These are phyloP conservation scores for Pinus tabuliformis DNA, from an alignment of 75 land plant species.

Conservation along the genomic window DNA sequence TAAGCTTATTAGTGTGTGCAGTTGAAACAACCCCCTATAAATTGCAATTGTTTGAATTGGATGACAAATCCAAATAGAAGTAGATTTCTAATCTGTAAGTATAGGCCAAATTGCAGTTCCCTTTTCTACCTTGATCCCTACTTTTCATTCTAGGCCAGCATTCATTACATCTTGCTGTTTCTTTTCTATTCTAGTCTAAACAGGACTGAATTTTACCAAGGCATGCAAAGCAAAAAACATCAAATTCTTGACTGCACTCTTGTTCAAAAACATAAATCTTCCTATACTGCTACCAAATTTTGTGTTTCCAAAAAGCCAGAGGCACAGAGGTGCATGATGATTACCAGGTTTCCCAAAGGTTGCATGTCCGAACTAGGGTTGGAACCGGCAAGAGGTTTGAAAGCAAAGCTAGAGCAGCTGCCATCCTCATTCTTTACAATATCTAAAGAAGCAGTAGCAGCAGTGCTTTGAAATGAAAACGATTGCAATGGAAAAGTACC, in stretches of 20 bases:
- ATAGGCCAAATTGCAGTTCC: not conserved
- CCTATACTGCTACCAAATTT: not conserved
- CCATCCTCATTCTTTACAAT: slow-evolving; percentile 4
- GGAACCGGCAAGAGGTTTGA: slow-evolving; percentile 18
- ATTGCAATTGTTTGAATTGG: not conserved
- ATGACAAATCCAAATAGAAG: not conserved
- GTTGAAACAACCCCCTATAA: not conserved
- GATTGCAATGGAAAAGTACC: slow-evolving; percentile 23
- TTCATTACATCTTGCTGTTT: not conserved
- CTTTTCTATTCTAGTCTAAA: not conserved
- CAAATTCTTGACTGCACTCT: not conserved
- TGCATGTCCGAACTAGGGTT: slow-evolving; percentile 9
- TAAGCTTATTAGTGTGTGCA: not conserved
- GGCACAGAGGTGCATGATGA: not conserved
- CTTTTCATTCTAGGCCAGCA: not conserved
- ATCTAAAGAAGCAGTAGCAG: not conserved
- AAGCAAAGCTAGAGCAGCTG: slow-evolving; percentile 21
- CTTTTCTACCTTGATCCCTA: not conserved
- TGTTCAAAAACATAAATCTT: not conserved
- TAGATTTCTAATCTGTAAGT: not conserved
- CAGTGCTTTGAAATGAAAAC: slow-evolving; percentile 1
- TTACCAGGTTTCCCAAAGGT: slow-evolving; percentile 11
- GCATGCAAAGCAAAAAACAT: not conserved
- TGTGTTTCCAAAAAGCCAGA: not conserved
- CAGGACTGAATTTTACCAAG: not conserved